Conservation (phyloP, 1,139 yeast species). For the Petasospora fabianii region DNA sequence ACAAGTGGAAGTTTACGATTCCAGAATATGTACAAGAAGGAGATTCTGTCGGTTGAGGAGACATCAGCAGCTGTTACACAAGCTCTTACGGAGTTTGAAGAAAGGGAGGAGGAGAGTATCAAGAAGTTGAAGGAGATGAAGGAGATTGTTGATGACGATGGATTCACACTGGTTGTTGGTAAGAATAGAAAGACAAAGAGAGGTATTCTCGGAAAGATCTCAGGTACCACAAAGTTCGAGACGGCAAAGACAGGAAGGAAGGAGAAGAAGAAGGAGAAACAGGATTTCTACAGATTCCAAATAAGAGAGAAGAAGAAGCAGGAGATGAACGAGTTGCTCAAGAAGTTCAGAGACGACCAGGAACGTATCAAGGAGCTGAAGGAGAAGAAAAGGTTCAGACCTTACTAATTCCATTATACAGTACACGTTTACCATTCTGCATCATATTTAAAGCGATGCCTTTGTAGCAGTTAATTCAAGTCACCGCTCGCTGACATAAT, state of each 20-base stretch:
- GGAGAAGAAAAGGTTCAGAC: constrained; percentile 79
- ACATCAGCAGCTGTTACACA: constrained; percentile 52
- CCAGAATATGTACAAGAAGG: constrained; percentile 27
- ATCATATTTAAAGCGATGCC: no score
- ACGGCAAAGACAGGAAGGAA: constrained; percentile 36
- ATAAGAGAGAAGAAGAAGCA: constrained; percentile 88
- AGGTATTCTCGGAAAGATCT: constrained; percentile 51
- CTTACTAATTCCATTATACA: no score
- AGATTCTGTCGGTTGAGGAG: constrained; percentile 29
- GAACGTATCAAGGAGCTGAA: constrained; percentile 74
- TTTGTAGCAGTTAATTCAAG: no score
- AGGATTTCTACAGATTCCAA: constrained; percentile 94
- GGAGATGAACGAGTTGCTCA: constrained; percentile 83
- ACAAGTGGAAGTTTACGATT: constrained; percentile 31
- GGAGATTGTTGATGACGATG: constrained; percentile 82
- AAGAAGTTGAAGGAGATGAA: constrained; percentile 54
- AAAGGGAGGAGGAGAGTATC: constrained; percentile 63
- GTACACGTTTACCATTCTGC: no score
- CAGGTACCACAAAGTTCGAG: constrained; percentile 39
- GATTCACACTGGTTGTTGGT: constrained; percentile 87
- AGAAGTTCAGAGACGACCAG: constrained; percentile 86
- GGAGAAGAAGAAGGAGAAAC: constrained; percentile 74
- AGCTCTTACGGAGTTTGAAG: constrained; percentile 64
- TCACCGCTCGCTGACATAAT: no score
- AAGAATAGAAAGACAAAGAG: constrained; percentile 77